Evolutionary conservation across 169 alveolate species (phyloP), one percentile per base, ranked within the genome.

Genomic region (Eimeria maxima): DNA sequence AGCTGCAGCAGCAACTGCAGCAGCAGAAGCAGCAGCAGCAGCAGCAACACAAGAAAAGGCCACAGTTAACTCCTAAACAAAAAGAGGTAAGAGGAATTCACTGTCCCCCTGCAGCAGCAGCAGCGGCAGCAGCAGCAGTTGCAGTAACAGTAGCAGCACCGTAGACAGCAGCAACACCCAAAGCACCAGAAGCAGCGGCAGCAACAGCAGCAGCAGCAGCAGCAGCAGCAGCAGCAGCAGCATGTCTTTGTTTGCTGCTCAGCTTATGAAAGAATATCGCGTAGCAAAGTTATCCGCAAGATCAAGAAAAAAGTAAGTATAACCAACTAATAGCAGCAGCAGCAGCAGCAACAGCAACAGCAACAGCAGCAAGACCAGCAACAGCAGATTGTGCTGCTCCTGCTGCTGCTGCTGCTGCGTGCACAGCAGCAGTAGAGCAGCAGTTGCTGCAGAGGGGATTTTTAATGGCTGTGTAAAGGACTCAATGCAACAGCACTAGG

Each of bases 261-360:
- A 90, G 95, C 8, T 87, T 3, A 69, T 90, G 95, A 22, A 90
- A 73, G 95, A 90, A 38, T 80, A 45, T 29, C 95, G 74, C 24
- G 24, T 50, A 60, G 78, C 78, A 86, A 90, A 90, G 57, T 87
- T 74, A 6, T 87, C 95, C 11, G 95, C 78, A 13, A 69, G 88
- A 3, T 69, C 95, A 0, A 55, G 24, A 16, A 90, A 90, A 29
- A 38, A 47, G 95, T 90, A 24, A 69, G 95, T n/a, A 18, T 16
- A 74, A 29, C 53, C 24, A n/a, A 20, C 57, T 20, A 74, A 50
- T 29, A 67, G 76, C 76, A 67, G 76, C 76, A 22, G 27, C n/a
- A 67, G 76, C 76, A 67, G n/a, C 6, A 53, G 60, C 60, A 53
- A 13, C 60, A 53, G 60, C 60, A 53, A 13, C 60, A 53, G 60